These are phyloP conservation scores for Stagonosporopsis chrysanthemi DNA, from an alignment of 2,329 filamentous ascomycete species.

Conservation along the genomic window DNA sequence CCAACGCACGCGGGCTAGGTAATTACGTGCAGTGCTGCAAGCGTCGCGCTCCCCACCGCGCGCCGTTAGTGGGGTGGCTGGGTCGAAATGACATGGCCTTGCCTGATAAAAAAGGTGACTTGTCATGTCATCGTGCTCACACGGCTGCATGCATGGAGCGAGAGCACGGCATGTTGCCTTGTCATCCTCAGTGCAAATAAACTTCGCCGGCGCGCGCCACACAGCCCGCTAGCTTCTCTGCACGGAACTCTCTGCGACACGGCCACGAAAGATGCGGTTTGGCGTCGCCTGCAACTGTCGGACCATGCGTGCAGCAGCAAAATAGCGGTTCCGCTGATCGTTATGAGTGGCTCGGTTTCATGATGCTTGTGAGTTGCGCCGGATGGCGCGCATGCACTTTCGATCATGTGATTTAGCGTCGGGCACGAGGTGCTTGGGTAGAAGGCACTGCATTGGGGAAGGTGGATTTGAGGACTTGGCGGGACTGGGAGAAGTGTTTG, in stretches of 20 bases:
- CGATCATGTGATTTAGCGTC: slow-evolving; percentile 22
- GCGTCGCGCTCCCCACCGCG: slow-evolving; percentile 1
- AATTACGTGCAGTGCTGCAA: slow-evolving; percentile 17
- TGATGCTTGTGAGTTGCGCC: slow-evolving; percentile 8
- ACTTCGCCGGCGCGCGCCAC: slow-evolving; percentile 19
- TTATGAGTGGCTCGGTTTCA: slow-evolving; percentile 10
- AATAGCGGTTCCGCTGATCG: slow-evolving; percentile 2
- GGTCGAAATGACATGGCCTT: background rate
- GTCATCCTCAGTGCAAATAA: slow-evolving; percentile 20
- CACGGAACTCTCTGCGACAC: slow-evolving; percentile 5
- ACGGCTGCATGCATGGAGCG: slow-evolving; percentile 14
- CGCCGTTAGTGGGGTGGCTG: slow-evolving; percentile 7
- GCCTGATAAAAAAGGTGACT: background rate
- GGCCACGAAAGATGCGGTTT: background rate
- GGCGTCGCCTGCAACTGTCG: slow-evolving; percentile 17
- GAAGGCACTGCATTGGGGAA: background rate
- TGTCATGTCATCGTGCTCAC: slow-evolving; percentile 11
- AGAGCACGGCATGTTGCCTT: background rate
- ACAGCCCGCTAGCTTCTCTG: slow-evolving; percentile 5
- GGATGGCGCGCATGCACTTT: slow-evolving; percentile 16
- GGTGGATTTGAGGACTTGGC: slow-evolving; percentile 10
- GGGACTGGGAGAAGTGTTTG: slow-evolving; percentile 6
- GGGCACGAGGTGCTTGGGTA: background rate
- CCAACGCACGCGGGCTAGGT: slow-evolving; percentile 1
- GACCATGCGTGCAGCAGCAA: slow-evolving; percentile 14